Conservation (phyloP, 2,329 filamentous ascomycete species). For the Trichoderma koningii region DNA sequence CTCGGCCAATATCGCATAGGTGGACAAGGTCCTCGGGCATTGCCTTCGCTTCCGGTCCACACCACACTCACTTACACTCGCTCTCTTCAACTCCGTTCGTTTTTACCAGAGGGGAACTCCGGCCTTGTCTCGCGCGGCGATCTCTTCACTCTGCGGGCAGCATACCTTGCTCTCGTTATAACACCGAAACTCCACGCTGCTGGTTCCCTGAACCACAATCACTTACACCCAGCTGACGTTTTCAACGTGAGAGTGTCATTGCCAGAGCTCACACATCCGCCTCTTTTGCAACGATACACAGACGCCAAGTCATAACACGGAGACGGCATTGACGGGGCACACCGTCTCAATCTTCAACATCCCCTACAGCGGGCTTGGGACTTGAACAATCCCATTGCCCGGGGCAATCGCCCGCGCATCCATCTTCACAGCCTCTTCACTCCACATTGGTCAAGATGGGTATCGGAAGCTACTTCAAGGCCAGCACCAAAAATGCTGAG, state of each 20-base stretch:
- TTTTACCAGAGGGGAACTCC: background rate
- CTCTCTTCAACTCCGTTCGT: conserved; percentile 19
- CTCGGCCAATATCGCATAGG: conserved; percentile 21
- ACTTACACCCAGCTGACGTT: background rate
- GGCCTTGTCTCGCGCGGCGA: background rate
- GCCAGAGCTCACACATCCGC: background rate
- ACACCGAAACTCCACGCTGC: background rate
- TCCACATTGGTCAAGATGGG: conserved; percentile 52
- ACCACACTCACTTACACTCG: conserved; percentile 28
- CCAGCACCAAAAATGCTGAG: conserved; percentile 35
- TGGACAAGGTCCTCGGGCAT: conserved; percentile 20
- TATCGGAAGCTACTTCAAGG: conserved; percentile 63
- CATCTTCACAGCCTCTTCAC: background rate
- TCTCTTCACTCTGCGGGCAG: background rate
- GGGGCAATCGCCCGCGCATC: conserved; percentile 1
- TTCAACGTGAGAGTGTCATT: background rate
- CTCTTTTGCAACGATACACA: background rate
- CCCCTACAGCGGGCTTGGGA: conserved; percentile 16
- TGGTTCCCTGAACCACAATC: background rate
- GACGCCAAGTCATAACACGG: background rate
- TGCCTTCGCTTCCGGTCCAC: conserved; percentile 22
- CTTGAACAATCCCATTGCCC: conserved; percentile 20
- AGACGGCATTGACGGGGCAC: conserved; percentile 1
- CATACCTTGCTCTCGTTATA: conserved; percentile 7
- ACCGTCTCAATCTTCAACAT: background rate